These are phyloP conservation scores for Arthrobotrys sphaeroides DNA, from an alignment of 2,329 filamentous ascomycete species.

Conservation along the genomic window DNA sequence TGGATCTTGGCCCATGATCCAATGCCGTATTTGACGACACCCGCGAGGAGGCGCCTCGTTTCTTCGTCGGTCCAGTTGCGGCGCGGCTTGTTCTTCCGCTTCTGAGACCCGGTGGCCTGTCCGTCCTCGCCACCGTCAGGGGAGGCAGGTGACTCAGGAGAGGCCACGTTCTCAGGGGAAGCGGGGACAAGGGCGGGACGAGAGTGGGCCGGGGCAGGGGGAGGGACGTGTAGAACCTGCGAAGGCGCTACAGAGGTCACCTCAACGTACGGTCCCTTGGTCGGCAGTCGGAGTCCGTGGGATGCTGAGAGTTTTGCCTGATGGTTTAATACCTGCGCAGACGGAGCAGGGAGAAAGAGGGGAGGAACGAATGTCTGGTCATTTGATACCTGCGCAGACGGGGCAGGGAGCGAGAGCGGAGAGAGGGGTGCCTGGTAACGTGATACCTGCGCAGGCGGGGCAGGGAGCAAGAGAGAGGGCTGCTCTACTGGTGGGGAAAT, in stretches of 20 bases:
- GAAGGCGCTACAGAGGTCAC: neutral
- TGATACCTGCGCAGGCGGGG: neutral
- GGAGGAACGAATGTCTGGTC: neutral
- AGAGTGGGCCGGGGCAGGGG: neutral
- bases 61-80: slow-evolving; percentile 35
- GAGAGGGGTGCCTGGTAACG: neutral
- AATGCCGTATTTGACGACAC: slow-evolving; percentile 37
- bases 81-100: slow-evolving; percentile 44
- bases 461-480: neutral
- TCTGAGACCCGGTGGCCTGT: neutral
- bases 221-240: neutral
- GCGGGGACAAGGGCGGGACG: neutral
- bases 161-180: neutral
- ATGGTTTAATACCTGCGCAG: neutral
- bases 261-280: neutral
- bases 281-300: neutral
- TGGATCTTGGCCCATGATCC: slow-evolving; percentile 34
- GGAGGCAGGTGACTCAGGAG: slow-evolving; percentile 20
- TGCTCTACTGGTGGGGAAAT: no score
- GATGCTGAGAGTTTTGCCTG: neutral
- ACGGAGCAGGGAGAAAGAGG: slow-evolving; percentile 6
- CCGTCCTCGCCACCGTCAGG: neutral
- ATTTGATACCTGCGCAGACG: neutral
- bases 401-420: neutral
- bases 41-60: slow-evolving; percentile 25